Conservation (phyloP, 305 asterid species). For the Andrographis paniculata region DNA sequence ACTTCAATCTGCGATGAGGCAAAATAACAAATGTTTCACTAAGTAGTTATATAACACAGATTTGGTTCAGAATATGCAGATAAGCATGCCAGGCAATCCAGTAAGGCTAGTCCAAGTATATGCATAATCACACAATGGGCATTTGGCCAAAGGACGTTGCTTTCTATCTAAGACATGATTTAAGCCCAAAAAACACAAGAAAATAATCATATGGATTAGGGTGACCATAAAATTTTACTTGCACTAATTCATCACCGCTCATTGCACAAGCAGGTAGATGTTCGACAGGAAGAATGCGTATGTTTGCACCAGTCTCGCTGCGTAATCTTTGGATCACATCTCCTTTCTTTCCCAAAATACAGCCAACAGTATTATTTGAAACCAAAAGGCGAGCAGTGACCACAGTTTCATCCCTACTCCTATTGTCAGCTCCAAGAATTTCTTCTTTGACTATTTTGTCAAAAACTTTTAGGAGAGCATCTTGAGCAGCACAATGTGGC, state of each 20-base stretch:
- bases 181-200: constrained; percentile 12
- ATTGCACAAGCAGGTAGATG: constrained; percentile 59
- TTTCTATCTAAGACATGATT: constrained; percentile 9
- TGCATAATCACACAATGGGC: constrained; percentile 5
- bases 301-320: constrained; percentile 72
- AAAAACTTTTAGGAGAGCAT: constrained; percentile 74
- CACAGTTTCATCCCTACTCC: constrained; percentile 32
- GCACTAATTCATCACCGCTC: constrained; percentile 66
- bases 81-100: constrained; percentile 8
- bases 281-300: constrained; percentile 63
- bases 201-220: constrained; percentile 16
- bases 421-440: constrained; percentile 30
- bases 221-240: constrained; percentile 37
- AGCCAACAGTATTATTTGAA: constrained; percentile 56
- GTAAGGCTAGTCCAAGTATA: background rate
- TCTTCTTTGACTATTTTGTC: constrained; percentile 71
- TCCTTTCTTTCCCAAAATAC: constrained; percentile 72
- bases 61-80: background rate
- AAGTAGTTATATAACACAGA: constrained; percentile 2
- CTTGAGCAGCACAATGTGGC: constrained; percentile 80
- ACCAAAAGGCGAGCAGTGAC: constrained; percentile 77
- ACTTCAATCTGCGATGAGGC: too few species aligned
- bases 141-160: constrained; percentile 8
- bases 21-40: background rate
- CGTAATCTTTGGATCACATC: constrained; percentile 83